Evolutionary conservation across 2,329 filamentous ascomycete genomes (phyloP).

Genomic region (Apiospora koreana): DNA sequence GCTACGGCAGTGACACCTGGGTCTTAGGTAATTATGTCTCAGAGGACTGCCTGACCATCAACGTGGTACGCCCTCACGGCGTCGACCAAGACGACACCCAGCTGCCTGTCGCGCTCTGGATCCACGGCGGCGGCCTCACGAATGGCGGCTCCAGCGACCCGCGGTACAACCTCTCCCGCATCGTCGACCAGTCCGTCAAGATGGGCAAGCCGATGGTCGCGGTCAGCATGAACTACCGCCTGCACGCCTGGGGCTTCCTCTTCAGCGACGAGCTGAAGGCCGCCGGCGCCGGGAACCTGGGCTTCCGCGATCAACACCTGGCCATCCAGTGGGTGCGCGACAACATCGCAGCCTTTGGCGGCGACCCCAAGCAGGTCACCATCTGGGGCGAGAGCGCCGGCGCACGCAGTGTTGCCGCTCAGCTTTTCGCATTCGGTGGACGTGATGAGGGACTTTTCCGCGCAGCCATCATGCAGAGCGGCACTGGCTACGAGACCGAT

Average conservation of each 20-base stretch:
- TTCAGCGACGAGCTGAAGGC: constrained; percentile 42
- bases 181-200: constrained; percentile 42
- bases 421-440: constrained; percentile 45
- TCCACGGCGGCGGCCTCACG: constrained; percentile 47
- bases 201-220: constrained; percentile 8
- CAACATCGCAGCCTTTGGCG: constrained; percentile 53
- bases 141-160: constrained; percentile 37
- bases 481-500: constrained; percentile 10
- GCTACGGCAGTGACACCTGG: constrained; percentile 44
- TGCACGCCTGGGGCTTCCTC: constrained; percentile 48
- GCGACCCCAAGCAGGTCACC: constrained; percentile 51
- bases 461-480: constrained; percentile 37
- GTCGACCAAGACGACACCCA: constrained; percentile 17
- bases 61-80: constrained; percentile 52
- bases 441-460: constrained; percentile 46
- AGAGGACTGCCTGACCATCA: constrained; percentile 58
- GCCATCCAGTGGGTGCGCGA: constrained; percentile 54
- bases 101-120: constrained; percentile 46
- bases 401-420: background rate
- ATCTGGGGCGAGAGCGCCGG: constrained; percentile 57
- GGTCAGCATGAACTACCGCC: constrained; percentile 41
- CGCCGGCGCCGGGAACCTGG: constrained; percentile 57
- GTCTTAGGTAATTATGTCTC: constrained; percentile 25
- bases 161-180: constrained; percentile 33
- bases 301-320: constrained; percentile 51